phyloP scores from a whole-genome alignment of 345 rosid species.

The Aquilaria malaccensis region DNA sequence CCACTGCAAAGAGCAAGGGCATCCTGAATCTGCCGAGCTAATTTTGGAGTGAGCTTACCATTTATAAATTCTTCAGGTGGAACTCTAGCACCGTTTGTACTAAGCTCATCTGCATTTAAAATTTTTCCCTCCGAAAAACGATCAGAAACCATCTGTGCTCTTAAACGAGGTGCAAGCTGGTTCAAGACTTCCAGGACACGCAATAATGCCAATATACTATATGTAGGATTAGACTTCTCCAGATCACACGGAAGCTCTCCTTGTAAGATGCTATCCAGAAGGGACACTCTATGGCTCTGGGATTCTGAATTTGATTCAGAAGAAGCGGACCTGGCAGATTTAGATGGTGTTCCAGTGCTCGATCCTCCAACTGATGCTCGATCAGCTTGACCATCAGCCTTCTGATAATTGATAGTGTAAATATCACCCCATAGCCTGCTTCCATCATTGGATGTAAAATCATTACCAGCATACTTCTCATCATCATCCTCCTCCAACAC shows the following conservation, averaged over 20 bases:
- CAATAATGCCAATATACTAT: constrained; percentile 73
- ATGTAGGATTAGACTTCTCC: constrained; percentile 88
- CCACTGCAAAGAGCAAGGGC: constrained; percentile 99
- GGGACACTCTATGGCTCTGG: constrained; percentile 48
- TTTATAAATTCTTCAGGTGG: constrained; percentile 77
- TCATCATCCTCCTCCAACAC: constrained; percentile 90
- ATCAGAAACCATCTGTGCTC: constrained; percentile 56
- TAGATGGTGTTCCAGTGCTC: constrained; percentile 39
- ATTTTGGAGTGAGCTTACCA: constrained; percentile 92
- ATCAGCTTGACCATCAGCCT: constrained; percentile 76
- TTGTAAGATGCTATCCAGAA: constrained; percentile 87
- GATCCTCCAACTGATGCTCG: constrained; percentile 61
- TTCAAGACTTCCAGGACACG: constrained; percentile 91
- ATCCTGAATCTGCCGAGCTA: constrained; percentile 97
- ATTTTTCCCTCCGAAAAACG: constrained; percentile 65
- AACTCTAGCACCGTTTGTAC: constrained; percentile 44
- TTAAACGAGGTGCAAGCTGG: constrained; percentile 85
- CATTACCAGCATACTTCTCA: constrained; percentile 77
- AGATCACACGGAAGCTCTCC: constrained; percentile 92
- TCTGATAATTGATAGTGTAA: constrained; percentile 84
- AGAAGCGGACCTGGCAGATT: constrained; percentile 47
- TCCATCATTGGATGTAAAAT: constrained; percentile 82
- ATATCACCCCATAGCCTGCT: constrained; percentile 86
- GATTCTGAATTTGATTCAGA: constrained; percentile 41
- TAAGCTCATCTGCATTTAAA: constrained; percentile 46